Base-by-base conservation (phyloP, 208 protist species). In the Vickermania spadyakhi region DNA sequence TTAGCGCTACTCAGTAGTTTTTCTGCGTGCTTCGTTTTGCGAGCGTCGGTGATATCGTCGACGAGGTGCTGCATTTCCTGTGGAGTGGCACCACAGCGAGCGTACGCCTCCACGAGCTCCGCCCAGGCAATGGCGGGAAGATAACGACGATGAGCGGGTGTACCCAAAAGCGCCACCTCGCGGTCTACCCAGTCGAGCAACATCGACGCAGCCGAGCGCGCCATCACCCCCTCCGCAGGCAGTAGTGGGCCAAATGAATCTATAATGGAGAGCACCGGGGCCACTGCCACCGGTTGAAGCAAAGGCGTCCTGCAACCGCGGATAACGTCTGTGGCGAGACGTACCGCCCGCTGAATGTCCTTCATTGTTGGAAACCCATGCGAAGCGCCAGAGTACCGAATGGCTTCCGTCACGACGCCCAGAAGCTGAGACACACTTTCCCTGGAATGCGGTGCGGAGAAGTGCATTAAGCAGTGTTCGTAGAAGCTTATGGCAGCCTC, bases 81-180 rank as follows among this genome's bases (percentile, higher is more conserved):
- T 25, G 74, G 52, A 22, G 76, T 64, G 0, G 80, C 79, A 11
- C 84, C 84, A 54, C 69, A 75, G 50, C 84, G 84, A 27, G 66
- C 56, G 31, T 81, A 50, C 1, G 84, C 75, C 14, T 72, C 60
- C 4, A 92, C 13, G 49, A 84, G 72, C 64, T 84, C 81, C 0
- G 67, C 84, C 81, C 84, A 92, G 27, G 77, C 84, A 11, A 83
- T 30, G 3, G 69, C 64, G 7, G 81, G 84, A 58, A 91, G 68
- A 70, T 87, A 91, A 25, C 60, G 55, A 29, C 70, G 56, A 21
- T 45, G 42, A 1, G 0, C 11, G 30, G 51, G 11, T 49, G n/a
- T 51, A 22, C 29, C 49, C 0, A 23, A 52, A 3, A 31, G 0
- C 1, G 50, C 28, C 30, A 31, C 5, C 57, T 57, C 13, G 58